Evolutionary conservation across 2,329 filamentous ascomycete genomes (phyloP).

Genomic region (Sarocladium kiliense): DNA sequence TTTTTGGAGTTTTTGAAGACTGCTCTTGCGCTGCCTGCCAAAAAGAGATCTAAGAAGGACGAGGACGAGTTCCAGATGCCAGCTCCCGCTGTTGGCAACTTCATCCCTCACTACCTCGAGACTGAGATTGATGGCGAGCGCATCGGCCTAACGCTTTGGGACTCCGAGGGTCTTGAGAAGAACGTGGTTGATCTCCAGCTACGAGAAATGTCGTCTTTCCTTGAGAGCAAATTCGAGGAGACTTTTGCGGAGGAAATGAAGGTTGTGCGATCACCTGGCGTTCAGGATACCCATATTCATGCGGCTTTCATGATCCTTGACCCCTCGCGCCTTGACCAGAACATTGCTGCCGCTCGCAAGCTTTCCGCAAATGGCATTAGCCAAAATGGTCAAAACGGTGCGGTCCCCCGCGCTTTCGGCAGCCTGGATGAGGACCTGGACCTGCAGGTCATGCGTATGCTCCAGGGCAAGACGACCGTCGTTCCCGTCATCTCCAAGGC

Average conservation of each 20-base stretch:
- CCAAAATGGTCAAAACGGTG: constrained; percentile 35
- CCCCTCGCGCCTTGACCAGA: constrained; percentile 77
- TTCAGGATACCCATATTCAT: constrained; percentile 95
- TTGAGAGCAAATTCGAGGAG: constrained; percentile 98
- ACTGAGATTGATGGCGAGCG: constrained; percentile 91
- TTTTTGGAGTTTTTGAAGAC: constrained; percentile 94
- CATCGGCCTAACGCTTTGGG: constrained; percentile 91
- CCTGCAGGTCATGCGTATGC: constrained; percentile 78
- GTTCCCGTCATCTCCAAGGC: constrained; percentile 95
- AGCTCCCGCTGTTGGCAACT: constrained; percentile 58
- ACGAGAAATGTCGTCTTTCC: constrained; percentile 82
- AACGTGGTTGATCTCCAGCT: constrained; percentile 92
- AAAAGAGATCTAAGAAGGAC: constrained; percentile 61
- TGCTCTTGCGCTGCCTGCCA: constrained; percentile 74
- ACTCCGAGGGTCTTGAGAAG: constrained; percentile 92
- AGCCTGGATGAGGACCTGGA: constrained; percentile 85
- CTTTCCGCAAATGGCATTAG: constrained; percentile 38
- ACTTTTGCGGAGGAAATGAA: constrained; percentile 98
- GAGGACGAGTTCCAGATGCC: constrained; percentile 54
- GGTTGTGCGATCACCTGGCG: constrained; percentile 85
- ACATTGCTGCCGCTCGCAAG: constrained; percentile 63
- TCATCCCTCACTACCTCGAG: constrained; percentile 85
- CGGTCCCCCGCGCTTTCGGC: constrained; percentile 45
- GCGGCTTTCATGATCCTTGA: constrained; percentile 91
- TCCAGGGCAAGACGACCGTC: constrained; percentile 91